phyloP scores from a whole-genome alignment of 2,329 filamentous ascomycete species.

The Emergomyces africanus region DNA sequence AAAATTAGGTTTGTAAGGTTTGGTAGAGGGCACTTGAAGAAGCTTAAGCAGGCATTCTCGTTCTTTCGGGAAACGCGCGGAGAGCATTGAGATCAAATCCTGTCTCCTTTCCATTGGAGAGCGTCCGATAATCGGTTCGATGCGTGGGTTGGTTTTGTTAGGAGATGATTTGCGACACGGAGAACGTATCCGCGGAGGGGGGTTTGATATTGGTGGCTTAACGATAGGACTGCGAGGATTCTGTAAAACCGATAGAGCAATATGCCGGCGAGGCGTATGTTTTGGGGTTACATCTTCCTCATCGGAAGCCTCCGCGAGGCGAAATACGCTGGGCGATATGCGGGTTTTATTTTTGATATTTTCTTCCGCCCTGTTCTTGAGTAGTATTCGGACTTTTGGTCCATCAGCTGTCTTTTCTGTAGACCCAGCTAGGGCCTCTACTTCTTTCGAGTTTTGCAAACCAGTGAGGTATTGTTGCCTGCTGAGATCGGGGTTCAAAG shows the following conservation, averaged over 20 bases:
- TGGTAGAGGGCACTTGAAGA: slow-evolving; percentile 13
- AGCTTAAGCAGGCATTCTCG: slow-evolving; percentile 15
- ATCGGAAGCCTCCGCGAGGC: background rate
- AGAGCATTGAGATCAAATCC: slow-evolving; percentile 15
- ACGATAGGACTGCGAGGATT: slow-evolving; percentile 1
- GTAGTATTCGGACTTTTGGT: background rate
- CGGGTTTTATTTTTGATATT: background rate
- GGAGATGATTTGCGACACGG: background rate
- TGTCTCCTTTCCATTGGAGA: slow-evolving; percentile 10
- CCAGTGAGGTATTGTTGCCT: background rate
- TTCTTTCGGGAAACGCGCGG: slow-evolving; percentile 13
- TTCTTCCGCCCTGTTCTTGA: background rate
- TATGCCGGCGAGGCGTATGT: background rate
- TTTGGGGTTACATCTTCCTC: background rate
- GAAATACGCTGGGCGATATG: background rate
- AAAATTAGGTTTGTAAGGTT: slow-evolving; percentile 16
- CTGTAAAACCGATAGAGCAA: slow-evolving; percentile 4
- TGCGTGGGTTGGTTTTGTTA: background rate
- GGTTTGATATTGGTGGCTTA: background rate
- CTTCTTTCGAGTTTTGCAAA: background rate
- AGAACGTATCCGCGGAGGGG: background rate
- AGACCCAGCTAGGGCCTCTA: background rate
- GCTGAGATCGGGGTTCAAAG: background rate
- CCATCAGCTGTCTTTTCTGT: background rate
- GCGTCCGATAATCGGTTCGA: slow-evolving; percentile 6